Percentiles rank a stretch among this genome's conserved stretches.
phyloP scores from a whole-genome alignment of 805 yeast genomes.

The Cyberlindnera bimundalis region DNA sequence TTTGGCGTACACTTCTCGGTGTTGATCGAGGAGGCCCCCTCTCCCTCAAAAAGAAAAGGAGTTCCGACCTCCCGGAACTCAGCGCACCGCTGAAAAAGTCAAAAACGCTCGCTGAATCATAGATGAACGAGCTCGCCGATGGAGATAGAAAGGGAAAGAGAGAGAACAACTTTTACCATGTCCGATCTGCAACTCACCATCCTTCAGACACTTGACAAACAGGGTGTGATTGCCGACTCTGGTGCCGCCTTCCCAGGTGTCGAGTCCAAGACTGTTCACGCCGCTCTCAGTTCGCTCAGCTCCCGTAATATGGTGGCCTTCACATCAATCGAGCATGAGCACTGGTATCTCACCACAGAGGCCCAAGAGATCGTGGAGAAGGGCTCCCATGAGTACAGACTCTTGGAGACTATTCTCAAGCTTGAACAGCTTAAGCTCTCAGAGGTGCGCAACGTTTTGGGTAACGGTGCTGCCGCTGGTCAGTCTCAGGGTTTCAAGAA shows the following conservation, averaged over 20 bases:
- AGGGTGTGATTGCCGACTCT: slow-evolving; percentile 68
- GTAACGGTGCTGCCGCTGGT: slow-evolving; percentile 41
- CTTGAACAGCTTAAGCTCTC: slow-evolving; percentile 79
- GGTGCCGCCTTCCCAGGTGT: slow-evolving; percentile 60
- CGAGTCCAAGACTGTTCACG: slow-evolving; percentile 62
- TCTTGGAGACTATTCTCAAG: slow-evolving; percentile 70
- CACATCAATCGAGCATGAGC: slow-evolving; percentile 68
- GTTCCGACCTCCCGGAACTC: too few species aligned
- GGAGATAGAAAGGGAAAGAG: too few species aligned
- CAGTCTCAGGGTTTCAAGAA: slow-evolving; percentile 97
- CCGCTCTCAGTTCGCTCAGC: slow-evolving; percentile 83
- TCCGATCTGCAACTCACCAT: slow-evolving; percentile 63
- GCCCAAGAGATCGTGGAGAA: slow-evolving; percentile 72
- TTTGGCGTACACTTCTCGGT: too few species aligned
- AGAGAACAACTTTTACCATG: slow-evolving; percentile 35
- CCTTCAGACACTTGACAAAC: slow-evolving; percentile 60
- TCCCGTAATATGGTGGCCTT: slow-evolving; percentile 80
- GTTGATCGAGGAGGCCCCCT: too few species aligned
- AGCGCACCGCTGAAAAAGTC: too few species aligned
- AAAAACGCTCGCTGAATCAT: neutral
- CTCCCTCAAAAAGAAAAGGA: too few species aligned
- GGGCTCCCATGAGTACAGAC: slow-evolving; percentile 89
- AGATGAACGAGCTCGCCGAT: too few species aligned
- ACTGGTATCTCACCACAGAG: slow-evolving; percentile 74
- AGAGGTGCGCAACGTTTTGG: slow-evolving; percentile 64